A percentile compares a stretch with the other conserved stretches of the same genome.
These are phyloP conservation scores for Erodium trifolium DNA, from an alignment of 441 rosid species.

Conservation along the genomic window DNA sequence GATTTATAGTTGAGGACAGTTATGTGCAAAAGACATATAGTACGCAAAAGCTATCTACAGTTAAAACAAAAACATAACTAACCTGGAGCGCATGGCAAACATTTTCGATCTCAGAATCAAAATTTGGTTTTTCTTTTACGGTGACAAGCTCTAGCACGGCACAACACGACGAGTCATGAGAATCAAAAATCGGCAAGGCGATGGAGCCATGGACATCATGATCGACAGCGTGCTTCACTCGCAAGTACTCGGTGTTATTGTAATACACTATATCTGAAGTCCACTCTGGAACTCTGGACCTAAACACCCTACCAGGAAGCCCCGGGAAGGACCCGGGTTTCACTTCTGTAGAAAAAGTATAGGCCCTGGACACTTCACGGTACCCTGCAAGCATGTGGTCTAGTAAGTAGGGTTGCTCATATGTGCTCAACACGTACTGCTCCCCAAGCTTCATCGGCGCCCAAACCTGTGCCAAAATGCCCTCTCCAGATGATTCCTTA, in stretches of 20 bases:
- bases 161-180: slow-evolving; percentile 44
- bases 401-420: slow-evolving; percentile 72
- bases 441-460: slow-evolving; percentile 56
- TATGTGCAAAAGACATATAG: too few relatives aligned
- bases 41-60: too few relatives aligned
- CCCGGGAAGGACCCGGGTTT: slow-evolving; percentile 53
- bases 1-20: too few relatives aligned
- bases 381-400: slow-evolving; percentile 72
- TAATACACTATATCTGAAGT: slow-evolving; percentile 74
- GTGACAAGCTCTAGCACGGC: slow-evolving; percentile 89
- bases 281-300: slow-evolving; percentile 85
- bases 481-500: slow-evolving; percentile 68
- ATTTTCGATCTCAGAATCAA: slow-evolving; percentile 66
- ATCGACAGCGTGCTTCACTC: slow-evolving; percentile 52
- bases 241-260: slow-evolving; percentile 49
- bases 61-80: slow-evolving; percentile 7
- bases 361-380: slow-evolving; percentile 76
- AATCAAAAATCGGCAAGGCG: slow-evolving; percentile 67
- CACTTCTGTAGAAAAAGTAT: slow-evolving; percentile 57
- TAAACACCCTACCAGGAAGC: slow-evolving; percentile 91
- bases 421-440: slow-evolving; percentile 56
- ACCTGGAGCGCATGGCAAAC: slow-evolving; percentile 76
- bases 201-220: slow-evolving; percentile 69
- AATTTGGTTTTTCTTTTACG: slow-evolving; percentile 60
- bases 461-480: slow-evolving; percentile 87